Evolutionary conservation across 1,284 basidiomycete genomes (phyloP).

Genomic region (Peniophora sp.): DNA sequence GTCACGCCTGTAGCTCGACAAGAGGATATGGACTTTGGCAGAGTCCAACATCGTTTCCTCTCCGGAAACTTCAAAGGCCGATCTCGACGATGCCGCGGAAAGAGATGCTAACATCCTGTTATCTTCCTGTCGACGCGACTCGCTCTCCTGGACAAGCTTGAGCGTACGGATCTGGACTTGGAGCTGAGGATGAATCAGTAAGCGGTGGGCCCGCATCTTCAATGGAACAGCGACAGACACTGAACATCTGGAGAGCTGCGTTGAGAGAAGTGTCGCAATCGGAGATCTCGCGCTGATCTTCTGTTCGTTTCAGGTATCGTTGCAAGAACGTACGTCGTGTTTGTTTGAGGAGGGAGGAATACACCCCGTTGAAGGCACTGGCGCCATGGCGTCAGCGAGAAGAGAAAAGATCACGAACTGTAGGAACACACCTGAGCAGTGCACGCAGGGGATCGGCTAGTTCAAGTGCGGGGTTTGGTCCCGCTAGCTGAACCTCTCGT

Average conservation of each 20-base stretch:
- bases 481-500: background rate
- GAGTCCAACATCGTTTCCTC: constrained; percentile 14
- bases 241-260: background rate
- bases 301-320: background rate
- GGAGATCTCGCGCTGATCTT: background rate
- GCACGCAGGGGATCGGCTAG: background rate
- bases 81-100: background rate
- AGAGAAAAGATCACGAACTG: background rate
- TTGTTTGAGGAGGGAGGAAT: background rate
- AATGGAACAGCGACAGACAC: background rate
- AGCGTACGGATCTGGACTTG: constrained; percentile 55
- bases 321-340: background rate
- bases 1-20: constrained; percentile 13
- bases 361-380: background rate
- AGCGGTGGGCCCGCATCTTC: background rate
- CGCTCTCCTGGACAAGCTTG: constrained; percentile 39
- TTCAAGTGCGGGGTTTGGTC: background rate
- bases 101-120: constrained; percentile 8
- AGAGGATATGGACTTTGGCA: constrained; percentile 24
- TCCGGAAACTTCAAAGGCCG: background rate
- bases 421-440: background rate
- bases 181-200: constrained; percentile 9
- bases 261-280: background rate
- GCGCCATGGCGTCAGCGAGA: background rate
- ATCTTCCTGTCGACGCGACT: constrained; percentile 22